Percentiles rank a stretch among this genome's conserved stretches.
Evolutionary conservation across 345 rosid genomes (phyloP).

Genomic region (Populus tremula): DNA sequence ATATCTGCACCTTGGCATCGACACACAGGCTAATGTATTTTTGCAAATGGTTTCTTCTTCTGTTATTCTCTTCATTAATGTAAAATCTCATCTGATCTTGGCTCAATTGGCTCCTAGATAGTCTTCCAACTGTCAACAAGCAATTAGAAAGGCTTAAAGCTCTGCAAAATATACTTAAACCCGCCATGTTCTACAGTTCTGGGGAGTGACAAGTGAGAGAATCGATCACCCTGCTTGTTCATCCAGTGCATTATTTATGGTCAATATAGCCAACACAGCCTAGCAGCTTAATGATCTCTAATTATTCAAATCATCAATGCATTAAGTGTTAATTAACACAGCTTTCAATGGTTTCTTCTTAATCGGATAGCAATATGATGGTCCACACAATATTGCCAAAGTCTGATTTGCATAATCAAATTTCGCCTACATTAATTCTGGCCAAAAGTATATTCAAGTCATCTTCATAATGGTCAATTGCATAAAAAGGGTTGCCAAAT

Average conservation of each 20-base stretch:
- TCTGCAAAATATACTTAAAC: neutral
- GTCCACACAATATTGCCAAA: neutral
- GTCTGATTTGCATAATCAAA: neutral
- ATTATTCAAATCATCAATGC: neutral
- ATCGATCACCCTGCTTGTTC: neutral
- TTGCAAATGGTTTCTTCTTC: constrained; percentile 49
- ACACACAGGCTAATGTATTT: constrained; percentile 49
- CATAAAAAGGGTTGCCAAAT: neutral
- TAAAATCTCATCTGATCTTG: constrained; percentile 50
- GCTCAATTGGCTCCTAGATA: constrained; percentile 53
- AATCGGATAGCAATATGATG: neutral
- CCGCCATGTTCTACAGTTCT: neutral
- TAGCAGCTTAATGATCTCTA: neutral
- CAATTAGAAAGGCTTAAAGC: neutral
- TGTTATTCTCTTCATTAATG: constrained; percentile 52
- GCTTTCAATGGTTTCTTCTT: neutral
- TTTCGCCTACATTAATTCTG: neutral
- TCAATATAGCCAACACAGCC: neutral
- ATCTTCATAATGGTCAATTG: neutral
- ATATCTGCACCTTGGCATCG: constrained; percentile 42
- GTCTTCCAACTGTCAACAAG: constrained; percentile 45
- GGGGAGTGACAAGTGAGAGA: neutral
- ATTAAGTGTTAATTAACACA: neutral
- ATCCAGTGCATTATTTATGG: neutral
- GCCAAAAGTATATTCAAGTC: neutral